Evolutionary conservation across 2,329 filamentous ascomycete species (phyloP), one percentile per base, ranked within the genome.

Genomic region (Penicillium sp.): DNA sequence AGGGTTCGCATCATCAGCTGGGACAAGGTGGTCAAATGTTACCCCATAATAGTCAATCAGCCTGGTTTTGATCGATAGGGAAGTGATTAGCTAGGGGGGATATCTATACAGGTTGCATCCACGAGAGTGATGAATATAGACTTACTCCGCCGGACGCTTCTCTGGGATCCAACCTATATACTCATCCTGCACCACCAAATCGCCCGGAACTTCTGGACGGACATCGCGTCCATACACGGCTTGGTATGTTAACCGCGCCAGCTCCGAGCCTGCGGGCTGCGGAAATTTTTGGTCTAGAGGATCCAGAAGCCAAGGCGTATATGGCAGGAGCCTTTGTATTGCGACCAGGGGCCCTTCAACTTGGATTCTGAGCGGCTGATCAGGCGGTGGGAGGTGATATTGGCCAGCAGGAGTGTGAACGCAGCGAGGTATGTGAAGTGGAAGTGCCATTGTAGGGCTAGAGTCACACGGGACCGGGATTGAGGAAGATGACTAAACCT

Each of bases 1-100:
- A n/a, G 69, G 72, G 51, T 71, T 57, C 24, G 31, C 29, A 43
- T 75, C 66, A 32, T 69, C 48, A 25, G 32, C 24, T 29, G 50
- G 43, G 33, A 45, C 44, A 13, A 49, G 47, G 44, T 54, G 51
- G 44, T 54, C 48, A 25, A 48, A 54, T 41, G 51, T 52, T n/a
- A 56, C 47, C 10, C 42, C 47, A 32, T 55, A 50, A 31, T 51
- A 55, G 38, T 55, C 47, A 42, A 51, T 51, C 44, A 53, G 6
- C n/a, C 50, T 54, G 43, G 6, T 23, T 23, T 35, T n/a, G 7
- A 35, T 35, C 32, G 15, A 18, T 35, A 35, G 32, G 32, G 32
- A 35, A 35, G n/a, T 27, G 27, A 44, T 44, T 35, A 44, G 42
- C 31, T 33, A 27, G 25, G 8, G 25, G 15, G 24, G 27, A 8